These are phyloP conservation scores for Puccinia polysora DNA, from an alignment of 1,284 basidiomycete species.

Conservation along the genomic window DNA sequence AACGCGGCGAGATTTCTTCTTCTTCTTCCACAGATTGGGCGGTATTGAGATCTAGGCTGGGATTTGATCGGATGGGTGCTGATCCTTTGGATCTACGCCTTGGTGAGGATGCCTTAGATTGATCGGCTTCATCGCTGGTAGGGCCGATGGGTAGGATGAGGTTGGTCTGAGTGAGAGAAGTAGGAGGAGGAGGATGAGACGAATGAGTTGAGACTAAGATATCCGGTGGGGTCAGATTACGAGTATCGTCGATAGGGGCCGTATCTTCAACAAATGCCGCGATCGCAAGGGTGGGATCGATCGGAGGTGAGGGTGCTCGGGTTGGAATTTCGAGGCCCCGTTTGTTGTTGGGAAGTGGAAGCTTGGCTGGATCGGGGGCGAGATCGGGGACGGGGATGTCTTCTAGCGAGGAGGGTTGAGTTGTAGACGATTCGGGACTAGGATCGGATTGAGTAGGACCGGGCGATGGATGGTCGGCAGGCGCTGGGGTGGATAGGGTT, in stretches of 20 bases:
- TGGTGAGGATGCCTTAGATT: background rate
- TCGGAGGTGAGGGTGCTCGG: background rate
- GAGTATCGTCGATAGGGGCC: too few relatives aligned
- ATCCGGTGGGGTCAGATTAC: background rate
- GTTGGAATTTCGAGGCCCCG: too few relatives aligned
- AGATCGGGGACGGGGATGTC: background rate
- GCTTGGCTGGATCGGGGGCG: background rate
- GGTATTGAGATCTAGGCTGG: background rate
- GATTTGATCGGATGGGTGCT: background rate
- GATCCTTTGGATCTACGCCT: background rate
- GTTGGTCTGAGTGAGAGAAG: background rate
- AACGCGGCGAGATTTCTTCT: constrained; percentile 20
- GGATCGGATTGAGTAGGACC: background rate
- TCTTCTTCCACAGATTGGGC: background rate
- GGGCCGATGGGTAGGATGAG: background rate
- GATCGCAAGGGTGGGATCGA: constrained; percentile 11
- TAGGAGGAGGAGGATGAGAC: background rate
- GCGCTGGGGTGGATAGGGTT: background rate
- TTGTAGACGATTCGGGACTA: background rate
- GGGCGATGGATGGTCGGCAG: background rate
- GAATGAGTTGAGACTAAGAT: background rate
- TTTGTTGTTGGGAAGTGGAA: background rate
- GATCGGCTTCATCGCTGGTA: background rate
- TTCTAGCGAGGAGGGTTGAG: background rate
- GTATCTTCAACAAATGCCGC: background rate